Evolutionary conservation across 2,329 filamentous ascomycete genomes (phyloP), one percentile per base, ranked within the genome.

Genomic region (Acarospora socialis): DNA sequence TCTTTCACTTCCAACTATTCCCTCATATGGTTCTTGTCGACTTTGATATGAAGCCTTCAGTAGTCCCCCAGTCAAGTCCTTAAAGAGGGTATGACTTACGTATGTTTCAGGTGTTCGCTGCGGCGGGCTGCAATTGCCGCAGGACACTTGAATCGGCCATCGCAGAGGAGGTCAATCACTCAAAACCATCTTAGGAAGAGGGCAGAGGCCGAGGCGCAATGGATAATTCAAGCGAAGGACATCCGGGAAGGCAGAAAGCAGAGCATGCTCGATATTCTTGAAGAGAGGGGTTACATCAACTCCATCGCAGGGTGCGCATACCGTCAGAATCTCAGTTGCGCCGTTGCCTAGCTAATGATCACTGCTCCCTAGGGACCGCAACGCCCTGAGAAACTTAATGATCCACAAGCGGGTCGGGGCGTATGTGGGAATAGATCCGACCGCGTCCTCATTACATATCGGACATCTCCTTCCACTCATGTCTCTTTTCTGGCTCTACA

Each of bases 391-490:
- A 33, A 47, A 47, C 20, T 32, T 65, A 7, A 53, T 65, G 27
- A 61, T 54, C 4, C 48, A 61, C 34, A 61, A 60, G 37, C 47
- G 61, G 36, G 49, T 56, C 12, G 62, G 62, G 8, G 48, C 61
- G 16, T 66, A 66, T 39, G 56, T 53, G 16, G 62, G 62, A 35
- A 50, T 66, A 14, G 62, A 66, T 37, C 62, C 62, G 22, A 66
- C 62, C 3, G 62, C 58, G 7, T 57, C 60, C 2, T 65, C 61
- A 22, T 45, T 65, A 44, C 62, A 66, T 43, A 49, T 66, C 34
- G 62, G 62, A 9, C 62, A 66, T 43, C 60, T 66, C 54, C 37
- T 66, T 8, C 62, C 62, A 2, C 58, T 66, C 29, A 66, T 66
- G 60, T 55, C 63, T 3, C 32, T 65, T 31, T 60, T 55, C 3